Percentiles rank a stretch among this genome's conserved stretches.
Evolutionary conservation across 2,329 filamentous ascomycete species (phyloP).

Genomic region (Cladosporium sp.): DNA sequence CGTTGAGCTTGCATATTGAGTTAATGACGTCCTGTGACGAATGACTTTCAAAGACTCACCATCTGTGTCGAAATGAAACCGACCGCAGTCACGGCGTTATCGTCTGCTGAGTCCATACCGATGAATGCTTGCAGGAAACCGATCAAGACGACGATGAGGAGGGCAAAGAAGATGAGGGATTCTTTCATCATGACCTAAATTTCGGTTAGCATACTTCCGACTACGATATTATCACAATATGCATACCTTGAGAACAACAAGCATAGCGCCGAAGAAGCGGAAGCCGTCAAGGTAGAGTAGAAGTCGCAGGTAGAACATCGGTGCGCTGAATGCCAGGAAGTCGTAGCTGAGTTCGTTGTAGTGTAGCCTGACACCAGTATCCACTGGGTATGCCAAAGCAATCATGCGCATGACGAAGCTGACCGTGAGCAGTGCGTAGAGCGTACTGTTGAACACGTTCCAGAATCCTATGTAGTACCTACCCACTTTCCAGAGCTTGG

Average conservation of each 20-base stretch:
- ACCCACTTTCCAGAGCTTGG: constrained; percentile 93
- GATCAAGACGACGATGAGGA: constrained; percentile 76
- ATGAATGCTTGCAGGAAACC: constrained; percentile 93
- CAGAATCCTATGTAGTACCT: constrained; percentile 90
- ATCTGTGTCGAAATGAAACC: constrained; percentile 74
- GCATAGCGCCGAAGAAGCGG: constrained; percentile 96
- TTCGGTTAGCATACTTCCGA: background rate
- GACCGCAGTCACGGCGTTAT: constrained; percentile 60
- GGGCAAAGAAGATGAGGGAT: constrained; percentile 91
- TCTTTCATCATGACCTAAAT: constrained; percentile 52
- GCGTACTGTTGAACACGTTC: constrained; percentile 86
- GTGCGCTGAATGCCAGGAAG: constrained; percentile 85
- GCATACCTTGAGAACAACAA: constrained; percentile 75
- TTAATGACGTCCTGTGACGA: background rate
- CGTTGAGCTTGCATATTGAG: constrained; percentile 49
- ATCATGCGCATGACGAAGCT: constrained; percentile 77
- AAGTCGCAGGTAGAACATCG: constrained; percentile 94
- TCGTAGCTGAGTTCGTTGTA: constrained; percentile 88
- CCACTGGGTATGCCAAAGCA: constrained; percentile 61
- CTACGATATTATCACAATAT: background rate
- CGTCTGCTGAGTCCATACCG: constrained; percentile 80
- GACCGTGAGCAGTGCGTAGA: constrained; percentile 74
- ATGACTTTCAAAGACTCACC: constrained; percentile 41
- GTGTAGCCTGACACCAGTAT: constrained; percentile 46
- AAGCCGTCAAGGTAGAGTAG: constrained; percentile 89